Evolutionary conservation across 495 filamentous ascomycete genomes (phyloP).

Genomic region (Platismatia glauca): DNA sequence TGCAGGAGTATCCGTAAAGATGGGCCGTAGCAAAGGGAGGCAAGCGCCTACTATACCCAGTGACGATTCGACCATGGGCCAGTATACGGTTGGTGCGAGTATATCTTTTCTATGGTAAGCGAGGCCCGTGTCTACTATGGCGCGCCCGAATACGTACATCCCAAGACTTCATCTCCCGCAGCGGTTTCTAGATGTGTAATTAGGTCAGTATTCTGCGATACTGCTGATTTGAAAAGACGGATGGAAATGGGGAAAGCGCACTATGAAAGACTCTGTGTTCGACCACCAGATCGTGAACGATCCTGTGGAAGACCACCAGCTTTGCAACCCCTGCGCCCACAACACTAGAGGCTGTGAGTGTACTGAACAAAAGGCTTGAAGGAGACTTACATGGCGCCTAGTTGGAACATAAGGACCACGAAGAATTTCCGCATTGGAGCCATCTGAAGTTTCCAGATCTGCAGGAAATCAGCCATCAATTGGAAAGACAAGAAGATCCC

Average conservation of each 20-base stretch:
- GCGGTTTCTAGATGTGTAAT: background rate
- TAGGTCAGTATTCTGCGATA: background rate
- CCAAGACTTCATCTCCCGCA: background rate
- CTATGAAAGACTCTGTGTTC: too few species aligned
- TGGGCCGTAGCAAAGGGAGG: conserved; percentile 8
- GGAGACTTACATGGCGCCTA: background rate
- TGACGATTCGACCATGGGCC: conserved; percentile 14
- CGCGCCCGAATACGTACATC: background rate
- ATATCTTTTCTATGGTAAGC: background rate
- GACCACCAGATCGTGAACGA: too few species aligned
- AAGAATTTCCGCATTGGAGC: conserved; percentile 3
- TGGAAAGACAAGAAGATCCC: background rate
- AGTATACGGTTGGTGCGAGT: conserved; percentile 9
- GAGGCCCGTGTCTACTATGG: background rate
- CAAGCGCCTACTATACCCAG: conserved; percentile 10
- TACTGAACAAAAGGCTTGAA: background rate
- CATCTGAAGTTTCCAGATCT: conserved; percentile 14
- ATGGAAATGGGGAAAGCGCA: background rate
- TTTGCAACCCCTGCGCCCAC: conserved; percentile 6
- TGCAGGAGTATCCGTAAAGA: background rate
- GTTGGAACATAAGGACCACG: conserved; percentile 1
- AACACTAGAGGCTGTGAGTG: background rate
- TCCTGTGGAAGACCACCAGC: conserved; percentile 7
- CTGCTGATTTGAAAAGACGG: background rate
- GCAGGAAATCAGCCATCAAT: background rate